These are phyloP conservation scores for Colletotrichum sp. DNA, from an alignment of 2,329 filamentous ascomycete species.

Conservation along the genomic window DNA sequence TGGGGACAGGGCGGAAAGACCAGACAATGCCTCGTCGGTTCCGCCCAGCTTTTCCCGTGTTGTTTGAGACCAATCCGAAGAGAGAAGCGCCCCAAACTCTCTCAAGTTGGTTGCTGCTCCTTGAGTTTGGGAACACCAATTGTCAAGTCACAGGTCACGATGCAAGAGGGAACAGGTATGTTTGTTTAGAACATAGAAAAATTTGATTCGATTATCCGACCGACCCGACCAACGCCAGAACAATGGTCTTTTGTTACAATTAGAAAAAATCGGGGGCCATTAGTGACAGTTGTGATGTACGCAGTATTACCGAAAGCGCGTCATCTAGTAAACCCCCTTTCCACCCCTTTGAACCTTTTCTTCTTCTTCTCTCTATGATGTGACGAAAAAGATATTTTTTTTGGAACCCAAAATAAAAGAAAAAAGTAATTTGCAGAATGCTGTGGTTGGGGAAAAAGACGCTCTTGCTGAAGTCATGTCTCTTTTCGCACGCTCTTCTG, in stretches of 20 bases:
- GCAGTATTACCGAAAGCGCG: not conserved
- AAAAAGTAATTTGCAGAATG: not conserved
- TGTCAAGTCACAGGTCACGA: not conserved
- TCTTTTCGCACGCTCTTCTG: not conserved
- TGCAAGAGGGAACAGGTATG: not conserved
- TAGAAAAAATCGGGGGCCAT: not conserved
- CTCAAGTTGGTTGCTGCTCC: not conserved
- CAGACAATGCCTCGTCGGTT: not conserved
- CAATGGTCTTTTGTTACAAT: slow-evolving; percentile 11
- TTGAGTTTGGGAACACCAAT: not conserved
- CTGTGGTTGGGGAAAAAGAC: not conserved
- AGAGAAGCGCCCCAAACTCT: not conserved
- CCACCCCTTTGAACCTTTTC: not conserved
- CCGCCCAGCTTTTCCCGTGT: not conserved
- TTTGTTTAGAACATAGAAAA: not conserved
- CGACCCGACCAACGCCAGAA: slow-evolving; percentile 8
- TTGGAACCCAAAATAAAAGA: not conserved
- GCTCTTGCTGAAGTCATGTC: not conserved
- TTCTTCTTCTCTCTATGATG: not conserved
- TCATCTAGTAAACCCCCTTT: not conserved
- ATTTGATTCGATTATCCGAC: slow-evolving; percentile 8
- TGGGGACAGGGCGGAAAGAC: not conserved
- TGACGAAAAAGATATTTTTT: not conserved
- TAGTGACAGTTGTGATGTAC: not conserved
- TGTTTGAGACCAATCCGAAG: not conserved